Base-by-base conservation (phyloP, 441 rosid genomes). In the Bruguiera hainesii region DNA sequence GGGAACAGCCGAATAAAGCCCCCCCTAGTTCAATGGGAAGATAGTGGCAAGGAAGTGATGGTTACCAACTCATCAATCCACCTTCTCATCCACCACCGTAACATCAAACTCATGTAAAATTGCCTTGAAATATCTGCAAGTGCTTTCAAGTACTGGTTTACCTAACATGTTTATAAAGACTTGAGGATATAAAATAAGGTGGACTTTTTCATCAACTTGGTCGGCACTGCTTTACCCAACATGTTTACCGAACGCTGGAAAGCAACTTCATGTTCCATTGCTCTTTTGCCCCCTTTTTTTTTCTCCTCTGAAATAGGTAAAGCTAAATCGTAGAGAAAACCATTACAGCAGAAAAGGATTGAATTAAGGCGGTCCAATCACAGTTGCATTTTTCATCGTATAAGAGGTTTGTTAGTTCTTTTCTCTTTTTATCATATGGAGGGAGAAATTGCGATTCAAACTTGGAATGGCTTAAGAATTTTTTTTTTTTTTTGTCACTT, bases 31-130 rank as follows among this genome's bases (percentile, higher is more conserved):
- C 16, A 52, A 31, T 52, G 10, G 48, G 56, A 29, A 67, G 60
- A 51, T 65, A 61, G 65, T 52, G 70, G 53, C 29, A 50, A 64
- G 65, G 64, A 73, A 65, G 49, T 62, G 66, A 72, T 65, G 81
- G 60, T 52, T 26, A 63, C 70, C 83, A 66, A 71, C 65, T 79
- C 76, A 75, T 18, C 10, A 39, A 60, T 73, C 83, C 85, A 81
- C 76, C 75, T 39, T 65, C 79, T 73, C 78, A 42, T 42, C 18
- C 48, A 13, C 81, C 70, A 78, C 67, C 23, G 66, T 7, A 64
- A 55, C 51, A 59, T 51, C 52, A n/a, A 23, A 61, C 19, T 42
- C 21, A 26, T 30, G 59, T 51, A 39, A 68, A 64, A 35, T 46
- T 68, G 73, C 64, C 21, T 71, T 49, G 19, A 66, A 79, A 73